A percentile compares a stretch with the other conserved stretches of the same genome.
Evolutionary conservation across 129 eudicot species (phyloP).

Genomic region (Flaveria trinervia): DNA sequence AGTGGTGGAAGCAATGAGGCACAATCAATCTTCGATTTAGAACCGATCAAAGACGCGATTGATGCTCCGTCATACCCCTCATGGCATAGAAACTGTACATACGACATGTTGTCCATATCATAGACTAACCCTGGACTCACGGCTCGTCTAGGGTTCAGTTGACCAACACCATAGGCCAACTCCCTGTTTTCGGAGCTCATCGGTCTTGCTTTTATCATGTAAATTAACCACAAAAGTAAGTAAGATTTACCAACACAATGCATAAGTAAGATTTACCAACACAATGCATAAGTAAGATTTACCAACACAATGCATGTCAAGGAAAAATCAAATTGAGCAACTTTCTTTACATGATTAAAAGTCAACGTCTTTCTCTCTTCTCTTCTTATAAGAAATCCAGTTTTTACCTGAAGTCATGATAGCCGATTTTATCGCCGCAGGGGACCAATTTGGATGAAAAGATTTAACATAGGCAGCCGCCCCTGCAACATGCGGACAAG

Average conservation of each 20-base stretch:
- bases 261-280: background rate
- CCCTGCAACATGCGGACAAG: conserved; percentile 92
- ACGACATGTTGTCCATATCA: conserved; percentile 73
- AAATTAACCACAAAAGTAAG: conserved; percentile 16
- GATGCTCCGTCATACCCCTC: conserved; percentile 70
- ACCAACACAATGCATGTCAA: background rate
- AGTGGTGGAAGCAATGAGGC: conserved; percentile 63
- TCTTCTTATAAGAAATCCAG: background rate
- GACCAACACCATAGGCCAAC: conserved; percentile 89
- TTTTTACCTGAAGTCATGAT: conserved; percentile 81
- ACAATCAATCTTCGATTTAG: conserved; percentile 55
- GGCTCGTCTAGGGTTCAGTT: conserved; percentile 71
- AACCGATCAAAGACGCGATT: conserved; percentile 48
- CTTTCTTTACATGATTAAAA: background rate
- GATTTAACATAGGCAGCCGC: conserved; percentile 89
- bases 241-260: background rate
- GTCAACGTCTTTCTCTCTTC: background rate
- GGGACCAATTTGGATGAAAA: conserved; percentile 89
- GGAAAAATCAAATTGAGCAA: conserved; percentile 4
- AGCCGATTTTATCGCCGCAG: conserved; percentile 89
- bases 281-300: background rate
- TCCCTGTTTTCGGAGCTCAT: conserved; percentile 77
- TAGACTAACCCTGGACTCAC: conserved; percentile 78
- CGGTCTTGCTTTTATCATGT: conserved; percentile 55
- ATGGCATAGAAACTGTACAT: conserved; percentile 77